These are phyloP conservation scores for Podospora comata DNA, from an alignment of 495 filamentous ascomycete species.

Conservation along the genomic window DNA sequence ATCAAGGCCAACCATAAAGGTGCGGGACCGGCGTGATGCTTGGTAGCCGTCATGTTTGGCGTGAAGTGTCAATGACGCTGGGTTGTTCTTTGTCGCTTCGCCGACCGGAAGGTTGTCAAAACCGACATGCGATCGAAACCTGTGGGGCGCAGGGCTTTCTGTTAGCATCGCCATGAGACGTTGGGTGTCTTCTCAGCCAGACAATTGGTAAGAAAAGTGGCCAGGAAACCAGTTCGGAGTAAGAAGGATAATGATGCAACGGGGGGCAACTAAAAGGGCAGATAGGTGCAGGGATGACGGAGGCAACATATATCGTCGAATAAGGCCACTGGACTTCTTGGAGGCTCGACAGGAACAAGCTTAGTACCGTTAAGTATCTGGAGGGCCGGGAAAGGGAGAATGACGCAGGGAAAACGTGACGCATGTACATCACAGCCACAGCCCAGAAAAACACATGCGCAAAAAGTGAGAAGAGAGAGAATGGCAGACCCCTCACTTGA, in stretches of 20 bases:
- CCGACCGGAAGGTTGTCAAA: conserved; percentile 85
- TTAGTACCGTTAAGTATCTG: not conserved
- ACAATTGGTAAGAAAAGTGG: not conserved
- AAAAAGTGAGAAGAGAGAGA: not conserved
- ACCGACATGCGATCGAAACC: conserved; percentile 67
- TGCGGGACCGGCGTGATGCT: conserved; percentile 76
- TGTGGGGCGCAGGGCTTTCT: conserved; percentile 37
- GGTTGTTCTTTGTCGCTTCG: conserved; percentile 67
- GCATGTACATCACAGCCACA: conserved; percentile 18
- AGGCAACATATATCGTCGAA: not conserved
- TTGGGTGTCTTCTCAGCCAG: not conserved
- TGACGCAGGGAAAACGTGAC: conserved; percentile 20
- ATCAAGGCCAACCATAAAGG: conserved; percentile 91
- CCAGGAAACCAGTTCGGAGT: not conserved
- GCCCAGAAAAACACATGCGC: conserved; percentile 8
- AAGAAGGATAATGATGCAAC: not conserved
- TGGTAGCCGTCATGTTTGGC: conserved; percentile 88
- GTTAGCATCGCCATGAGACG: conserved; percentile 46
- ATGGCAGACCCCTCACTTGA: conserved; percentile 6
- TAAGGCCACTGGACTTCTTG: not conserved
- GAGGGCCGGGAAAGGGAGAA: not conserved
- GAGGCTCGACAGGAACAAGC: not conserved
- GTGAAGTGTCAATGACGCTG: conserved; percentile 80
- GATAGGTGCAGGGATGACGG: not conserved
- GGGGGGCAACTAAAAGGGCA: not conserved